Evolutionary conservation across 2,329 filamentous ascomycete genomes (phyloP), one percentile per base, ranked within the genome.

Genomic region (Colletotrichum coccodes): DNA sequence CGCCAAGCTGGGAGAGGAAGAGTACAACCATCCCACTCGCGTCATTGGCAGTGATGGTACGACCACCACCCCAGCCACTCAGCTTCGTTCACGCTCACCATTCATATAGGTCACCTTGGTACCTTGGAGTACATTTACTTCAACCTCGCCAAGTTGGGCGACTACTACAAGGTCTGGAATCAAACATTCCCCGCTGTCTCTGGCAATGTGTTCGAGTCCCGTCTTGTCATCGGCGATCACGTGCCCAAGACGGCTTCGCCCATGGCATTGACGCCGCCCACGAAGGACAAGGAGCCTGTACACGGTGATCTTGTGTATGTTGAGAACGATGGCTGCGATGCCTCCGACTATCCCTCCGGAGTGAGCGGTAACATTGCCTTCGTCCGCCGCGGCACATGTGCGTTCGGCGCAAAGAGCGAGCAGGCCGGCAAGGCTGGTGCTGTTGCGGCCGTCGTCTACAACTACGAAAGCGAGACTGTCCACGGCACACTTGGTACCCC

Each of bases 361-460:
- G 80, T 91, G 4, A 77, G 82, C 11, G 91, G 89, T 57, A 89
- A 88, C 66, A 90, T 96, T 68, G 92, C 91, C 11, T 83, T 96
- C 42, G 86, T 96, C 71, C 83, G 85, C 34, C 90, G 93, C 63
- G 93, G 93, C 60, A 84, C 80, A 1, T 96, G 93, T 76, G 73
- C 89, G 8, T 96, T 95, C 73, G 92, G 90, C 12, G 79, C 85
- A 68, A 96, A 96, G 82, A 91, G 91, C 1, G 85, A 85, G 60
- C 81, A 87, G 16, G 92, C 93, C 6, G 91, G 90, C 47, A 84
- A 83, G 56, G 91, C 91, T 1, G 92, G 92, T 23, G 93, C 93
- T 6, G 78, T 88, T 4, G 93, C 90, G 2, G 91, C 90, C 1
- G 80, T 96, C 16, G 84, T 96, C 57, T 95, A 93, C 81, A 94